Evolutionary conservation across 768 basidiomycete genomes (phyloP).

Genomic region (Pleurotus tuoliensis): DNA sequence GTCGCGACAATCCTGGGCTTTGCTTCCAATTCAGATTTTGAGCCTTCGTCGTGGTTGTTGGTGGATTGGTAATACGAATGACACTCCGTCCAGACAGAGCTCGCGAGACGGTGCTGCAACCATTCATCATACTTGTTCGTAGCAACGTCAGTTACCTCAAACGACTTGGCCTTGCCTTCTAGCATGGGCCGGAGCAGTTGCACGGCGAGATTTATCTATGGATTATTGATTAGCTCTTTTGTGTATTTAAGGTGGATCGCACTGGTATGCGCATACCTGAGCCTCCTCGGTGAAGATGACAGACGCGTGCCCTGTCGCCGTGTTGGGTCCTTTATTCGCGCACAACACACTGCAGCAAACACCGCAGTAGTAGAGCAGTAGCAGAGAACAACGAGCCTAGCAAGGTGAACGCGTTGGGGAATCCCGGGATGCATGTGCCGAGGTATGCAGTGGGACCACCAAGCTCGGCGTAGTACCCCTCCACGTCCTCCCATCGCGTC

Average conservation of each 20-base stretch:
- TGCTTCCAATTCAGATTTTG: slow-evolving; percentile 15
- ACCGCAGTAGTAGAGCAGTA: neutral
- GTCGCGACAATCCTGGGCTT: slow-evolving; percentile 35
- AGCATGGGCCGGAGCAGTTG: slow-evolving; percentile 52
- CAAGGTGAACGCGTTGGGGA: slow-evolving; percentile 49
- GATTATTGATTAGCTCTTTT: too few relatives aligned
- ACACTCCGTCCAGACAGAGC: slow-evolving; percentile 52
- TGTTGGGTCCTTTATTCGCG: slow-evolving; percentile 45
- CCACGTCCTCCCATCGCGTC: slow-evolving; percentile 38
- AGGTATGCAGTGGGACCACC: slow-evolving; percentile 51
- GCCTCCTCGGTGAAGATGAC: slow-evolving; percentile 52
- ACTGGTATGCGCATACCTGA: slow-evolving; percentile 33
- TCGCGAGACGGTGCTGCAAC: slow-evolving; percentile 43
- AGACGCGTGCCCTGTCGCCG: slow-evolving; percentile 54
- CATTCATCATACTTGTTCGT: slow-evolving; percentile 48
- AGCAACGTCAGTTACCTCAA: slow-evolving; percentile 43
- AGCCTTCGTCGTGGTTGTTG: slow-evolving; percentile 14
- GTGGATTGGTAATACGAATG: slow-evolving; percentile 43
- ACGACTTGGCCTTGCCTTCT: slow-evolving; percentile 41
- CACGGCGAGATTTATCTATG: slow-evolving; percentile 45
- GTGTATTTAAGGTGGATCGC: slow-evolving; percentile 4
- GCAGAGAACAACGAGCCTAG: slow-evolving; percentile 31
- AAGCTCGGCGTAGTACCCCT: slow-evolving; percentile 43
- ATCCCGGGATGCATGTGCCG: slow-evolving; percentile 52
- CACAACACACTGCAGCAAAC: neutral